phyloP scores from a whole-genome alignment of 345 rosid species.

The Aquilaria malaccensis region DNA sequence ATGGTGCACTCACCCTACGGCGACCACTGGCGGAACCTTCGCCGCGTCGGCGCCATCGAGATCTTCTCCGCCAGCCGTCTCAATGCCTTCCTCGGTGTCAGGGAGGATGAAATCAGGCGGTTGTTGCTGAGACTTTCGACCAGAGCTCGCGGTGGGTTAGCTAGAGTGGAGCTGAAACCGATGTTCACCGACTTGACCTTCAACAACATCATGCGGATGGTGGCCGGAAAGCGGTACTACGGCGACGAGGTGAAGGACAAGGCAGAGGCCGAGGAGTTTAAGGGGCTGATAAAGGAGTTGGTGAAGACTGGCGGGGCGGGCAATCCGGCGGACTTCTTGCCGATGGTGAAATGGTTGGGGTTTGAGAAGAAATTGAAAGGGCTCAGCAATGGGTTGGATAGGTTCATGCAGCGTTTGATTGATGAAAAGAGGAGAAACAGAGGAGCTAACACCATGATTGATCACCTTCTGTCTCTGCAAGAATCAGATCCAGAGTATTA shows the following conservation, averaged over 20 bases:
- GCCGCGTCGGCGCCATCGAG: conserved; percentile 34
- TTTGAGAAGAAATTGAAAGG: conserved; percentile 16
- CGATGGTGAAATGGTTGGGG: conserved; percentile 30
- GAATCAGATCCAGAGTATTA: conserved; percentile 35
- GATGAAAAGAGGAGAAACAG: conserved; percentile 22
- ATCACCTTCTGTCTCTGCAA: conserved; percentile 38
- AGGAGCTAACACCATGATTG: conserved; percentile 26
- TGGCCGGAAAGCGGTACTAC: conserved; percentile 37
- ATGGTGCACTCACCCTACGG: conserved; percentile 30
- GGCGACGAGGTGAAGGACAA: conserved; percentile 26
- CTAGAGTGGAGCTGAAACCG: conserved; percentile 33
- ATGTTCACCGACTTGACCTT: conserved; percentile 25
- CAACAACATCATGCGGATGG: conserved; percentile 36
- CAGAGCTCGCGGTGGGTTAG: conserved; percentile 7
- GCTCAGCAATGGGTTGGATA: conserved; percentile 24
- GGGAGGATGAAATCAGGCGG: conserved; percentile 31
- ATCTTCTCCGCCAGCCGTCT: conserved; percentile 35
- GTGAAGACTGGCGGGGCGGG: conserved; percentile 17
- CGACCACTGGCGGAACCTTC: conserved; percentile 55
- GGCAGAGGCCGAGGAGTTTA: conserved; percentile 31
- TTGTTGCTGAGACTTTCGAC: conserved; percentile 21
- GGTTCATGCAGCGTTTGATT: conserved; percentile 35
- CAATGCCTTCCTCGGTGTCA: conserved; percentile 11
- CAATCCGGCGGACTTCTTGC: conserved; percentile 38
- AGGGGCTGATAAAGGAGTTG: conserved; percentile 29